Evolutionary conservation across 371 early-diverging fungal genomes (phyloP), one percentile per base, ranked within the genome.

Genomic region (Saksenaea oblongispora): DNA sequence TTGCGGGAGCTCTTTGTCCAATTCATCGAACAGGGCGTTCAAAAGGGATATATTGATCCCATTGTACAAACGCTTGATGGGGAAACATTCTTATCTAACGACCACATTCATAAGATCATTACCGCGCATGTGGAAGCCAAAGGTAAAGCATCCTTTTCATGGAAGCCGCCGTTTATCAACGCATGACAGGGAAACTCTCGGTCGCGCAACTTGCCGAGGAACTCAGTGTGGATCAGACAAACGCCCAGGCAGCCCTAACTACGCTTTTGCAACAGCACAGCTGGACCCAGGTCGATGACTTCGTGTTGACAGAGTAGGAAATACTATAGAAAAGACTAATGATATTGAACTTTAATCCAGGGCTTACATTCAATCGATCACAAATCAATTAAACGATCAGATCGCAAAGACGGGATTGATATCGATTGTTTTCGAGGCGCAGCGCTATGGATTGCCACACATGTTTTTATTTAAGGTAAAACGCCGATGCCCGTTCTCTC

Each of bases 401-500:
- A 55, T 71, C 13, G 56, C 41, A 17, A 44, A 54, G 18, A 37
- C 56, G 36, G 67, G 71, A 17, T 56, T 58, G 22, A 15, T 65
- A 28, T 71, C 71, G 10, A 17, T 67, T n/a, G 56, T 67, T 39
- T 39, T 58, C 10, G 54, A 63, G 58, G 63, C 71, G 11, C 71
- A 67, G 44, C 54, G 59, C 9, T 47, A 54, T 31, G 41, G 66
- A 5, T 58, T 71, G 18, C 71, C 71, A 5, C 51, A 47, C 64
- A 67, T 54, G 34, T 54, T 17, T 64, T 59, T 35, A n/a, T 71
- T 37, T 61, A 54, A 66, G 64, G 71, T 65, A 67, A 54, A 44
- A 5, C 17, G n/a, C 34, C 3, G 26, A 34, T 7, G 26, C 36
- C 34, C 18, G 5, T 7, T 4, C 56, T 28, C 28, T 26, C n/a